These are phyloP conservation scores for Vigna trinervia DNA, from an alignment of 306 rosid genomes.

Conservation along the genomic window DNA sequence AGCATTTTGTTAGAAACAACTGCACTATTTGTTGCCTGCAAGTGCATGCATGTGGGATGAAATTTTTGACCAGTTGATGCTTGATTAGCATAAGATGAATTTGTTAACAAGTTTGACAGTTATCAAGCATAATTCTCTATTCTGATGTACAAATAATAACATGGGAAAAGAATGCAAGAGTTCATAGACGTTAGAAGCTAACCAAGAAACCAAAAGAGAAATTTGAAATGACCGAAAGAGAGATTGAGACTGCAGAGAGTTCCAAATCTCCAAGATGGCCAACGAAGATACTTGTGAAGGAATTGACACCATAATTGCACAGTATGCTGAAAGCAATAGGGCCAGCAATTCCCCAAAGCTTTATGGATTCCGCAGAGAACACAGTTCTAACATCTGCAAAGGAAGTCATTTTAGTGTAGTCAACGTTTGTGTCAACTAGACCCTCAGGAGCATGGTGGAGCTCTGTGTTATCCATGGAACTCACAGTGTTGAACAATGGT, in stretches of 20 bases:
- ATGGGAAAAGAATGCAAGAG: not conserved
- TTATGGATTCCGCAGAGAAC: constrained; percentile 48
- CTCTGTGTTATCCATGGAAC: constrained; percentile 40
- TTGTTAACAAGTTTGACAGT: too few relatives aligned
- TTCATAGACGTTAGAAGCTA: constrained; percentile 49
- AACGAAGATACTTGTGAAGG: constrained; percentile 79
- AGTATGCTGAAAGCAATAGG: constrained; percentile 81
- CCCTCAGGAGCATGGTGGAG: constrained; percentile 65
- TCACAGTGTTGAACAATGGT: constrained; percentile 6
- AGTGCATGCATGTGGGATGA: not conserved
- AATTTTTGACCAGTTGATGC: not conserved
- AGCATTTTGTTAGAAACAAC: not conserved
- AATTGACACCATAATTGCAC: constrained; percentile 80
- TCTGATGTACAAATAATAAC: too few relatives aligned
- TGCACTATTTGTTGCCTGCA: not conserved
- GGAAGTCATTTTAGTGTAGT: constrained; percentile 42
- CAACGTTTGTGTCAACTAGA: constrained; percentile 52
- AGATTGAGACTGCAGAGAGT: constrained; percentile 80
- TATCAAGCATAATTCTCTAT: too few relatives aligned
- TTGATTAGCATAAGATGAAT: not conserved
- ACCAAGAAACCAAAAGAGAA: constrained; percentile 95
- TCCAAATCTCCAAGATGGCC: constrained; percentile 82
- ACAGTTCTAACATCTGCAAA: constrained; percentile 47
- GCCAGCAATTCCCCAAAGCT: constrained; percentile 78
- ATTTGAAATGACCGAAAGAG: constrained; percentile 79